Conservation (phyloP, 2,329 filamentous ascomycete species). For the Aspergillus novofumigatus region DNA sequence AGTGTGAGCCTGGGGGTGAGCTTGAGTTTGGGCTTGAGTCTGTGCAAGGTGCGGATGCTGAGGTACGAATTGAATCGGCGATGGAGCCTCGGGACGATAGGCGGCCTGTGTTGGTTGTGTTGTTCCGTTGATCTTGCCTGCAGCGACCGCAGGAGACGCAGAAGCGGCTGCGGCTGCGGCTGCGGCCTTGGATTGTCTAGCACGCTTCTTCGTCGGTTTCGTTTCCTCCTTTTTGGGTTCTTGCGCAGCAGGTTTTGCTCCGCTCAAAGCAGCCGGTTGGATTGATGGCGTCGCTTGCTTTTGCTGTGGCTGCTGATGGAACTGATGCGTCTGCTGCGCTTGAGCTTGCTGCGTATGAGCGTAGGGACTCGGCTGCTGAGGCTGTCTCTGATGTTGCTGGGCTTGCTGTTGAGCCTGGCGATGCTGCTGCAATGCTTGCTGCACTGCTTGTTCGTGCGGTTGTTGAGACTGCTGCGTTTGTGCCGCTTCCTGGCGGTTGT, state of each 20-base stretch:
- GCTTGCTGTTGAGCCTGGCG: slow-evolving; percentile 3
- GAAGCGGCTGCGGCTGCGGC: background rate
- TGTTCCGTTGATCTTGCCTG: background rate
- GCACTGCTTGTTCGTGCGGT: background rate
- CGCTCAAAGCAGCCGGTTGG: background rate
- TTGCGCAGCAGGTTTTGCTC: background rate
- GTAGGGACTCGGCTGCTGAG: background rate
- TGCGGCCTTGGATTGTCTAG: background rate
- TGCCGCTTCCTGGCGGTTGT: background rate
- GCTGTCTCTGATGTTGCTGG: slow-evolving; percentile 7
- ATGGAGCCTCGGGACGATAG: background rate
- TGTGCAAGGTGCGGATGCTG: background rate
- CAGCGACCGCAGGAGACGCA: background rate
- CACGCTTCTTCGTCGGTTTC: background rate
- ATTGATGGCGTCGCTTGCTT: slow-evolving; percentile 1
- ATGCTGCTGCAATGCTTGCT: background rate
- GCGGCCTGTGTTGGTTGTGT: background rate
- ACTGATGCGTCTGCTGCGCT: slow-evolving; percentile 8
- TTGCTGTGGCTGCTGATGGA: slow-evolving; percentile 11
- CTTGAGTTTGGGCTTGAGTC: background rate
- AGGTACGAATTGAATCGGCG: background rate
- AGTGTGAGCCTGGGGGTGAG: background rate
- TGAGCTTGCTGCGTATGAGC: background rate
- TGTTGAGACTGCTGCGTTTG: slow-evolving; percentile 2
- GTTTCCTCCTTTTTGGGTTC: slow-evolving; percentile 3